Percentiles rank a stretch among this genome's conserved stretches.
Evolutionary conservation across 768 basidiomycete species (phyloP).

Genomic region (Tylopilus plumbeoviolaceoides): DNA sequence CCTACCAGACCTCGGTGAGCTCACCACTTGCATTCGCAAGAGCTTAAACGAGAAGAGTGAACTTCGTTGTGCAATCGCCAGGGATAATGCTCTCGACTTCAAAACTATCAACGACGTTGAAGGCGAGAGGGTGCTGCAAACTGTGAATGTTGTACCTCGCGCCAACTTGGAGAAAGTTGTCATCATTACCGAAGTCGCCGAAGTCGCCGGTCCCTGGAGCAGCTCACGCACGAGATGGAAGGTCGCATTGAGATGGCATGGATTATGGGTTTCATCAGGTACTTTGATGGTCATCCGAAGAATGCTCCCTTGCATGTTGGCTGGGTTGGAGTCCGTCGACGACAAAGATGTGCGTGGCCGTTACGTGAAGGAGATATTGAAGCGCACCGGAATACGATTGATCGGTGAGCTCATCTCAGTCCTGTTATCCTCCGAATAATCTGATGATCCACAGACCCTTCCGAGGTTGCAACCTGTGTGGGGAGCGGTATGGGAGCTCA

Average conservation of each 20-base stretch:
- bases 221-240: slow-evolving; percentile 98
- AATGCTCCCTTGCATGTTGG: slow-evolving; percentile 91
- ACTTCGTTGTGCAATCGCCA: slow-evolving; percentile 87
- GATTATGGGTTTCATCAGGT: too few species aligned
- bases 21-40: slow-evolving; percentile 81
- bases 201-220: slow-evolving; percentile 98
- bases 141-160: slow-evolving; percentile 88
- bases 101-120: slow-evolving; percentile 85
- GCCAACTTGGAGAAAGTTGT: slow-evolving; percentile 97
- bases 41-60: slow-evolving; percentile 84
- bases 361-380: too few species aligned
- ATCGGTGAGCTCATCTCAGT: too few species aligned
- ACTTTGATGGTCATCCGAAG: too few species aligned
- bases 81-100: slow-evolving; percentile 96
- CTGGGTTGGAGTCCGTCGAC: slow-evolving; percentile 96
- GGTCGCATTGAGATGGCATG: too few species aligned
- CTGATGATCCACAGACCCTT: too few species aligned
- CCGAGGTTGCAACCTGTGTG: slow-evolving; percentile 87
- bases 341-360: too few species aligned
- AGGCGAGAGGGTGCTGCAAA: slow-evolving; percentile 89
- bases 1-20: slow-evolving; percentile 88
- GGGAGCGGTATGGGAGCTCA: slow-evolving; percentile 99
- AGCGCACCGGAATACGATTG: too few species aligned
- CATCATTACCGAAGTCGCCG: slow-evolving; percentile 94
- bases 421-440: too few species aligned